Evolutionary conservation across 2,329 filamentous ascomycete species (phyloP), one percentile per base, ranked within the genome.

Genomic region (Epichloe gansuensis): DNA sequence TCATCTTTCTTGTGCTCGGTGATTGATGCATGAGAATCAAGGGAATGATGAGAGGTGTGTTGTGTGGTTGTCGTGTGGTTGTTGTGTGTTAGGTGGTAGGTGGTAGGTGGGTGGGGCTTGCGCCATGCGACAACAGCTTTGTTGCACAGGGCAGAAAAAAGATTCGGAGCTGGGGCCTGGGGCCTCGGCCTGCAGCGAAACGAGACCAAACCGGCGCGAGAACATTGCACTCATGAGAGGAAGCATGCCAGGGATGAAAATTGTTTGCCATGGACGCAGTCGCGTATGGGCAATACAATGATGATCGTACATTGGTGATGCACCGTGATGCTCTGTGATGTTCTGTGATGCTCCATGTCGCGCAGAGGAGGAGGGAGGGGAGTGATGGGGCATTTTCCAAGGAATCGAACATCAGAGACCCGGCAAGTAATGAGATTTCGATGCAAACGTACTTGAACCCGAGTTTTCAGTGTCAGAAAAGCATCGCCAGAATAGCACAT

Each of bases 401-500:
- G 51, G 23, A 40, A 48, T 48, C 25, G 52, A 49, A 45, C 35
- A 43, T 55, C 52, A 51, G 52, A 47, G 39, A 43, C 45, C 54
- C 5, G 41, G 36, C 48, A 54, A 38, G 53, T 56, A 55, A 49
- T 55, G 59, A 50, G 51, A 46, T 47, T 45, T 31, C 27, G 54
- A 51, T 47, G 40, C 50, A 60, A 50, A 75, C 80, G 57, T 78
- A 86, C 82, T 75, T 98, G 93, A 57, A 98, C 93, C 70, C 89
- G 82, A 53, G 93, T 98, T 68, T 93, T 93, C 57, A 98, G 76
- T 27, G 93, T 97, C 70, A 98, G 71, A 66, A 90, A 97, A 34
- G 93, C 91, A 71, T 98, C 91, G 59, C 93, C 93, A 2, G 87
- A 82, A 68, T 98, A 98, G 67, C 86, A 91, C 91, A 98, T 97